A percentile compares a stretch with the other conserved stretches of the same genome.
phyloP scores from a whole-genome alignment of 1,139 yeast genomes.

The Debaryomycetaceae sp. region DNA sequence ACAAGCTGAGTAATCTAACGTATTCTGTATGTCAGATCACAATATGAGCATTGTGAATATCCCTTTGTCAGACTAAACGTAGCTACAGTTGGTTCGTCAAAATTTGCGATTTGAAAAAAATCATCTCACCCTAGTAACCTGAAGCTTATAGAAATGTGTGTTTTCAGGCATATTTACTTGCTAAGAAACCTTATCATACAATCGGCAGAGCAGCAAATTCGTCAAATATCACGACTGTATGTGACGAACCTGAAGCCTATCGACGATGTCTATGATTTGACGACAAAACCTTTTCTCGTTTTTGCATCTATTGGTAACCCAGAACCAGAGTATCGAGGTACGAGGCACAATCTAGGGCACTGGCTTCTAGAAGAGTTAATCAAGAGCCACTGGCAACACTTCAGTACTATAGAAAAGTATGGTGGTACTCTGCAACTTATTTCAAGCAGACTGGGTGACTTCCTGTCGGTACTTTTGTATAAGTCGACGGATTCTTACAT shows the following conservation, averaged over 20 bases:
- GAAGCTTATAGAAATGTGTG: neutral
- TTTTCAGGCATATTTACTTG: neutral
- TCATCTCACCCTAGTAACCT: too few relatives aligned
- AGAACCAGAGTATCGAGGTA: constrained; percentile 52
- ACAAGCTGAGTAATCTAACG: too few relatives aligned
- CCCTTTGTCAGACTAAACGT: too few relatives aligned
- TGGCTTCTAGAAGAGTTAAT: constrained; percentile 38
- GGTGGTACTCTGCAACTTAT: constrained; percentile 3
- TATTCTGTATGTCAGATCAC: too few relatives aligned
- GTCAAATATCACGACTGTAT: neutral
- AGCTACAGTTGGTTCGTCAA: too few relatives aligned
- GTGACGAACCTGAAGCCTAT: neutral
- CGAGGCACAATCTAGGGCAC: constrained; percentile 82
- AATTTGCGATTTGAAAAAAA: too few relatives aligned
- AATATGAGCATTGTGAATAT: too few relatives aligned
- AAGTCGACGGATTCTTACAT: constrained; percentile 54
- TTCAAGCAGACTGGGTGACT: constrained; percentile 17
- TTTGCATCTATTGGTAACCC: constrained; percentile 80
- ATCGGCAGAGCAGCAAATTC: neutral
- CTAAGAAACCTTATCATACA: neutral
- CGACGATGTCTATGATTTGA: neutral
- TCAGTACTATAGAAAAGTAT: constrained; percentile 11
- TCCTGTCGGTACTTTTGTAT: constrained; percentile 21
- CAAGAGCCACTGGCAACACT: constrained; percentile 20
- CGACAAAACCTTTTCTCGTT: constrained; percentile 28